Evolutionary conservation across 352 stramenopile genomes (phyloP).

Genomic region (Peronospora destructor): DNA sequence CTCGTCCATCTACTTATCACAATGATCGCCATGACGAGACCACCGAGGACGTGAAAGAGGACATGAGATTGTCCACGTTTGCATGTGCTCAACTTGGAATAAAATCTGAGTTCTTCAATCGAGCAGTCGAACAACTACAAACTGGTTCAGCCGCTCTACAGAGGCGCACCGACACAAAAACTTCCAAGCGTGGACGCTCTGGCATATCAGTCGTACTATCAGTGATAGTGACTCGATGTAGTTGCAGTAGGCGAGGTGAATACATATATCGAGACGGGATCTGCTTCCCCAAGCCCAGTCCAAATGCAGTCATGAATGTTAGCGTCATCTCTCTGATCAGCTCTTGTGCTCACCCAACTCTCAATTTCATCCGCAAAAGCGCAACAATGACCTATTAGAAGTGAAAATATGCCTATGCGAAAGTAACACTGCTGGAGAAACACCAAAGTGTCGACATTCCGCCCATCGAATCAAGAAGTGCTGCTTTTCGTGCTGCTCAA

Average conservation of each 20-base stretch:
- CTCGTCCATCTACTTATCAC: slow-evolving; percentile 62
- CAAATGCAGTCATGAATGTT: slow-evolving; percentile 5
- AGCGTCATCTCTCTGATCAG: slow-evolving; percentile 18
- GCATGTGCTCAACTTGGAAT: slow-evolving; percentile 39
- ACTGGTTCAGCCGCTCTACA: slow-evolving; percentile 17
- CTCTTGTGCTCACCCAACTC: too few relatives aligned
- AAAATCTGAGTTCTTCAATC: slow-evolving; percentile 48
- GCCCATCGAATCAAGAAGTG: neutral
- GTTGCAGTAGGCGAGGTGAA: slow-evolving; percentile 36
- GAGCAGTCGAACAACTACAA: neutral
- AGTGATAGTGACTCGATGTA: slow-evolving; percentile 29
- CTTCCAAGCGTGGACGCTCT: slow-evolving; percentile 35
- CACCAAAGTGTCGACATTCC: slow-evolving; percentile 26
- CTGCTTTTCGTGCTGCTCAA: slow-evolving; percentile 4
- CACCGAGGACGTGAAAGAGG: slow-evolving; percentile 51
- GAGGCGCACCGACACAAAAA: slow-evolving; percentile 49
- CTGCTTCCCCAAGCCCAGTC: slow-evolving; percentile 34
- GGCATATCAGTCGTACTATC: slow-evolving; percentile 27
- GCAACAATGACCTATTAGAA: slow-evolving; percentile 6
- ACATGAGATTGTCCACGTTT: slow-evolving; percentile 42
- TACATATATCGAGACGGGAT: slow-evolving; percentile 60
- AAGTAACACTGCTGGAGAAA: slow-evolving; percentile 34
- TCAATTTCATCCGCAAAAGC: too few relatives aligned
- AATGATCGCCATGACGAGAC: slow-evolving; percentile 60
- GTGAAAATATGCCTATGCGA: slow-evolving; percentile 39